Percentiles rank a stretch among this genome's conserved stretches.
Conservation (phyloP, 2,329 filamentous ascomycete species). For the Penicillium rolfsii region DNA sequence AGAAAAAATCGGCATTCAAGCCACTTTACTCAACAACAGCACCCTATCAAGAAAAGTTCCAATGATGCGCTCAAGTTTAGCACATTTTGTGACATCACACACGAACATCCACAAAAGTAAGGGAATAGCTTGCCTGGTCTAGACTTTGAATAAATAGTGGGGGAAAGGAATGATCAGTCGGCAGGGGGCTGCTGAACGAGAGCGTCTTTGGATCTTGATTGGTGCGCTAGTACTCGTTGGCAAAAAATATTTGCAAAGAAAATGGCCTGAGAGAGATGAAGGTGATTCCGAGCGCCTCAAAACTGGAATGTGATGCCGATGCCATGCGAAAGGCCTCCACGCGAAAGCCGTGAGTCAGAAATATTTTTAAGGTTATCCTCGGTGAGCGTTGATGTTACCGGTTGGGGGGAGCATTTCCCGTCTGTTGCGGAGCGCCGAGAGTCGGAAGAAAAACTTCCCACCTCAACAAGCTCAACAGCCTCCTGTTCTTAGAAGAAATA, state of each 20-base stretch:
- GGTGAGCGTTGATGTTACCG: conserved; percentile 20
- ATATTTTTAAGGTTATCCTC: conserved; percentile 24
- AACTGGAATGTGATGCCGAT: neutral
- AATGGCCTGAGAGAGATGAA: conserved; percentile 2
- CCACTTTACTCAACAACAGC: no score
- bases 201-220: neutral
- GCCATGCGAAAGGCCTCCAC: neutral
- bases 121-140: neutral
- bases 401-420: conserved; percentile 20
- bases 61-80: no score
- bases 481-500: neutral
- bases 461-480: conserved; percentile 21
- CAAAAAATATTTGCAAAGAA: neutral
- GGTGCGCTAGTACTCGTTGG: neutral
- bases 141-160: neutral
- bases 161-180: neutral
- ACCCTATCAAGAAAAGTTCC: neutral
- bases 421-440: conserved; percentile 13
- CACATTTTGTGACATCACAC: neutral
- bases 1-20: no score
- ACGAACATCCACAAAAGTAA: neutral
- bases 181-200: neutral
- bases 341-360: conserved; percentile 5
- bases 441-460: conserved; percentile 21
- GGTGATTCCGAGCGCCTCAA: neutral